Evolutionary conservation across 768 basidiomycete genomes (phyloP), one percentile per base, ranked within the genome.

Genomic region (Boletus tylopilopsis): DNA sequence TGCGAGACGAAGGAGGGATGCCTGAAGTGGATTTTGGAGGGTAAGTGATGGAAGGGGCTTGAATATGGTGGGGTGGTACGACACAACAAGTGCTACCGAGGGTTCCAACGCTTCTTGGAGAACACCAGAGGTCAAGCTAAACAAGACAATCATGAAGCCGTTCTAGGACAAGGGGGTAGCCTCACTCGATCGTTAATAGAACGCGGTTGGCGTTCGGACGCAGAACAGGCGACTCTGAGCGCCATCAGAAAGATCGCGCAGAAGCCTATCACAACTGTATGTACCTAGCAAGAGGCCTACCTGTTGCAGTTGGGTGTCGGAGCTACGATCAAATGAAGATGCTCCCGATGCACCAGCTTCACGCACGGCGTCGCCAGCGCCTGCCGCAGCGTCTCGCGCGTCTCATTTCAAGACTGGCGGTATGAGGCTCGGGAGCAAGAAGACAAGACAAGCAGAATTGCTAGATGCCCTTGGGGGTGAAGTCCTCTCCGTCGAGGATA

Each of bases 351-450:
- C 79, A 1, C 62, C 76, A 12, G 42, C 74, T 63, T 55, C 73
- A 55, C 67, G 72, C 57, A 71, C 71, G 2, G 75, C 79, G 0
- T 66, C 76, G 0, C 64, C 71, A 30, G 62, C 59, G 3, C 76
- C 78, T 5, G 69, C 76, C 4, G 72, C 80, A 3, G 61, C 75
- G 0, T 58, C 79, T n/a, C 82, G 84, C 35, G 61, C 80, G 2
- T 87, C 92, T 12, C 80, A 89, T 6, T 98, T 98, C 83, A 96
- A 95, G 73, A 82, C 87, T 36, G 78, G 84, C 10, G 95, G 95
- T 22, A 97, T 99, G 95, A 97, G 98, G 61, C 79, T 99, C 13
- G 94, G 95, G 29, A 80, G 81, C 60, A 97, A 95, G 72, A 94
- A 90, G 71, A 85, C 84, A 24, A 89, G 86, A 61, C 90, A 95